These are phyloP conservation scores for Metarhizium robertsii DNA, from an alignment of 2,329 filamentous ascomycete species.

Conservation along the genomic window DNA sequence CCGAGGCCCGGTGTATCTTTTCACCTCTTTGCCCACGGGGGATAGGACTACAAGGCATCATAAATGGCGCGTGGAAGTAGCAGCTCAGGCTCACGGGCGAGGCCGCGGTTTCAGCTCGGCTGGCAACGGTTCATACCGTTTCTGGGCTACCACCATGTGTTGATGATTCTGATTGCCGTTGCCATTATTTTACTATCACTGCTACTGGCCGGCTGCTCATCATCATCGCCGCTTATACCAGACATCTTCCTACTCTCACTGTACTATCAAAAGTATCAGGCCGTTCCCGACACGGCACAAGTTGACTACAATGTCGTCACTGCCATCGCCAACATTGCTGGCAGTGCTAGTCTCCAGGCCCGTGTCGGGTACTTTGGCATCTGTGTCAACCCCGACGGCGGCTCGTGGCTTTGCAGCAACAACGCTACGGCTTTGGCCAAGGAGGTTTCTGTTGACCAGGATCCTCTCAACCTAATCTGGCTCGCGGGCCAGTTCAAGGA, in stretches of 20 bases:
- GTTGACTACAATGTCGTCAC: slow-evolving; percentile 81
- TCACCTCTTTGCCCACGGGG: background rate
- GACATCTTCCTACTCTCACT: slow-evolving; percentile 97
- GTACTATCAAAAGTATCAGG: slow-evolving; percentile 84
- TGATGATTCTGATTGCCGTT: slow-evolving; percentile 94
- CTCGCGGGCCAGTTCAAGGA: slow-evolving; percentile 95
- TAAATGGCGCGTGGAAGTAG: slow-evolving; percentile 13
- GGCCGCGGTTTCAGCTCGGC: slow-evolving; percentile 34
- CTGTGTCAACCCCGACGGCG: slow-evolving; percentile 85
- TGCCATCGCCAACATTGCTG: slow-evolving; percentile 84
- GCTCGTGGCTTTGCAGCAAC: slow-evolving; percentile 90
- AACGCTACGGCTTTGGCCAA: slow-evolving; percentile 91
- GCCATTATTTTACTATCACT: slow-evolving; percentile 90
- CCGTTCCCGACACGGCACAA: slow-evolving; percentile 74
- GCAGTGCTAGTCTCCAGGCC: slow-evolving; percentile 72
- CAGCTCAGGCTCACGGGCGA: slow-evolving; percentile 16
- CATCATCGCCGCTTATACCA: slow-evolving; percentile 88
- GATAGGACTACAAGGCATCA: background rate
- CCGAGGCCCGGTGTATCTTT: background rate
- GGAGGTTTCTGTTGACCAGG: slow-evolving; percentile 81
- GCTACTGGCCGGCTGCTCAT: slow-evolving; percentile 89
- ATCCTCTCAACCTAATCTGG: slow-evolving; percentile 96
- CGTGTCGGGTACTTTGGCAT: slow-evolving; percentile 97
- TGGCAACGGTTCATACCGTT: slow-evolving; percentile 60
- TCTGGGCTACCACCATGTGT: slow-evolving; percentile 70